These are phyloP conservation scores for Suhomyces guaymorum DNA, from an alignment of 1,139 yeast species.

Conservation along the genomic window DNA sequence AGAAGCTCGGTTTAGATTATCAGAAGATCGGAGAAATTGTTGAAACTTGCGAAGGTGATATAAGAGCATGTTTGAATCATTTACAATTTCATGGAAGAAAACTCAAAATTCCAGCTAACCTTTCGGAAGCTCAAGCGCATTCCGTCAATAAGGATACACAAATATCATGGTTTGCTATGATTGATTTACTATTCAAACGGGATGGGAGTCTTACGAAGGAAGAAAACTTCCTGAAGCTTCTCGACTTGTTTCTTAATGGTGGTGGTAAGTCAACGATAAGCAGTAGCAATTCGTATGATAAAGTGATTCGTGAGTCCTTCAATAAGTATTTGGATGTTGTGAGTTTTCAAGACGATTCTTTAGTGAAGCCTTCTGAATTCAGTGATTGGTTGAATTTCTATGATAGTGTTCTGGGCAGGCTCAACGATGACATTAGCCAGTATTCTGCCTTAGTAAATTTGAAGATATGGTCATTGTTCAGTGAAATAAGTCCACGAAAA, in stretches of 20 bases:
- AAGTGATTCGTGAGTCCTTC: slow-evolving; percentile 73
- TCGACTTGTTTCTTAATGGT: slow-evolving; percentile 36
- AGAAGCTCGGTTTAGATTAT: slow-evolving; percentile 34
- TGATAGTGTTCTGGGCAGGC: slow-evolving; percentile 42
- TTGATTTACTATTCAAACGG: slow-evolving; percentile 55
- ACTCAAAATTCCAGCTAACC: slow-evolving; percentile 15
- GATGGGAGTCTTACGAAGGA: slow-evolving; percentile 48
- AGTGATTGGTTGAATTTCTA: slow-evolving; percentile 80
- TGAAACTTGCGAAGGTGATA: slow-evolving; percentile 76
- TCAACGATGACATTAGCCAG: slow-evolving; percentile 31
- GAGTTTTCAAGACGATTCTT: slow-evolving; percentile 62
- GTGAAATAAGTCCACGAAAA: slow-evolving; percentile 53
- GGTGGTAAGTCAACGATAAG: slow-evolving; percentile 46
- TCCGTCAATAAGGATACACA: slow-evolving; percentile 50
- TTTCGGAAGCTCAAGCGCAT: slow-evolving; percentile 7
- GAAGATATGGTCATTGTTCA: slow-evolving; percentile 65
- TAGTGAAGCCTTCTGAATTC: slow-evolving; percentile 59
- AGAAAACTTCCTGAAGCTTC: slow-evolving; percentile 47
- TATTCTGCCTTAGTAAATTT: slow-evolving; percentile 61
- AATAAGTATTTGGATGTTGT: slow-evolving; percentile 54
- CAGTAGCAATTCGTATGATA: slow-evolving; percentile 54
- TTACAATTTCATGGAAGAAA: slow-evolving; percentile 63
- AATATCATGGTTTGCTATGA: slow-evolving; percentile 60
- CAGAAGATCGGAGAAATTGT: slow-evolving; percentile 54
- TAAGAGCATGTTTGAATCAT: slow-evolving; percentile 81